Evolutionary conservation across 2,329 filamentous ascomycete genomes (phyloP).

Genomic region (Fusarium brachygibbosum): DNA sequence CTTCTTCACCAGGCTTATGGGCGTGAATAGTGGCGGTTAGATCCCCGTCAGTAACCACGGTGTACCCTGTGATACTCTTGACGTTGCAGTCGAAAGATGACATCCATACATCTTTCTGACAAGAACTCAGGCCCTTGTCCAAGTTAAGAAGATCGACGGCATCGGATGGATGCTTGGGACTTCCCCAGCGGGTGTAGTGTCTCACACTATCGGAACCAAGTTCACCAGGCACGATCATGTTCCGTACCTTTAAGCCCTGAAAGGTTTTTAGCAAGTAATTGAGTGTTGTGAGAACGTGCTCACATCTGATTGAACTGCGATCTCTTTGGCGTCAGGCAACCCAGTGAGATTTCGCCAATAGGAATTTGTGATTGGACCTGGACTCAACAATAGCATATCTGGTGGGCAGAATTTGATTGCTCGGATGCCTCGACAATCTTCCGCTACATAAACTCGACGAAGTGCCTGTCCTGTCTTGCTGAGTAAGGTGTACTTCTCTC

Average conservation of each 20-base stretch:
- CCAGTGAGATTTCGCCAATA: not conserved
- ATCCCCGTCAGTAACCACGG: slow-evolving; percentile 2
- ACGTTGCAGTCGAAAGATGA: not conserved
- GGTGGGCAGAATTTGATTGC: not conserved
- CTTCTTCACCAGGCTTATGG: not conserved
- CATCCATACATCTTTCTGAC: not conserved
- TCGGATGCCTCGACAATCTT: not conserved
- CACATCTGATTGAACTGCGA: not conserved
- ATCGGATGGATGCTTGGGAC: not conserved
- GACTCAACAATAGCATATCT: too few relatives aligned
- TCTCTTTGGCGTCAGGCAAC: not conserved
- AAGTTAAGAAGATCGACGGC: not conserved
- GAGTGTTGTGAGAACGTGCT: not conserved
- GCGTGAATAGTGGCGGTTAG: not conserved
- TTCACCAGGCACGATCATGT: not conserved
- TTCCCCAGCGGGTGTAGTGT: not conserved
- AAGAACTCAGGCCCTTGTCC: not conserved
- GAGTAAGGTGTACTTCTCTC: not conserved
- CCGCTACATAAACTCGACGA: not conserved
- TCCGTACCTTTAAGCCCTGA: not conserved
- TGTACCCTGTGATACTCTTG: not conserved
- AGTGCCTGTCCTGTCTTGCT: not conserved
- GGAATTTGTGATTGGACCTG: not conserved
- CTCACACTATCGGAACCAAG: not conserved
- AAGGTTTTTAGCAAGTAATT: not conserved